Base-by-base conservation (phyloP, 768 basidiomycete genomes). In the Fomitopsis serialis region DNA sequence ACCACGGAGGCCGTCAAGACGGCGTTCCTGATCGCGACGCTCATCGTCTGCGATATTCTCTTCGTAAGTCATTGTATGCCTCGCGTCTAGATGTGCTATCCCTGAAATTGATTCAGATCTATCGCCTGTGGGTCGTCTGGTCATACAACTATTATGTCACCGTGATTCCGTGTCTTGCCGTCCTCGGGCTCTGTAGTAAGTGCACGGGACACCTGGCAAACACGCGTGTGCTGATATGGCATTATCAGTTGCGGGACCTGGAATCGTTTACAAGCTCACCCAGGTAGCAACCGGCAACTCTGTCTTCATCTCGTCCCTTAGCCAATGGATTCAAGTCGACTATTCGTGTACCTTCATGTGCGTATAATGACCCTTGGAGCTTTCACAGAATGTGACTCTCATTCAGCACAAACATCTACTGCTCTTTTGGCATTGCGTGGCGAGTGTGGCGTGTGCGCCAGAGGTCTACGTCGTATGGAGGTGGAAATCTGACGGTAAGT, bases 41-140 rank as follows among this genome's bases (percentile, higher is more conserved):
- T 49, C 3, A 19, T 49, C 21, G 24, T 23, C 22, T 37, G 29
- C 34, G 48, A 49, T n/a, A 35, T 25, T 6, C 6, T 49, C 34
- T 6, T 49, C 21, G 48, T 49, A 8, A 3, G 48, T 47, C 44
- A 25, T 45, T 5, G 42, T n/a, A 37, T 10, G 36, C 36, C 10
- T 37, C n/a, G 17, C 22, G 5, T 5, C 5, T 42, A 7, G 15
- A 17, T 11, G 6, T 32, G 11, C 29, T 32, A 32, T 32, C 29
- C 29, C 29, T 32, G 11, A 32, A 6, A 5, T 7, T 25, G 7
- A 3, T 25, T 15, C 17, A 48, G 46, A 24, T 48, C 8, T 48
- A 48, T 21, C 46, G 46, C 25, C 10, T 48, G 15, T 48, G 46
- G 46, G 32, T 48, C 8, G 32, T 48, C 25, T 48, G 46, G 46